Conservation (phyloP, 371 early-diverging fungal species). For the Entomophthora muscae region DNA sequence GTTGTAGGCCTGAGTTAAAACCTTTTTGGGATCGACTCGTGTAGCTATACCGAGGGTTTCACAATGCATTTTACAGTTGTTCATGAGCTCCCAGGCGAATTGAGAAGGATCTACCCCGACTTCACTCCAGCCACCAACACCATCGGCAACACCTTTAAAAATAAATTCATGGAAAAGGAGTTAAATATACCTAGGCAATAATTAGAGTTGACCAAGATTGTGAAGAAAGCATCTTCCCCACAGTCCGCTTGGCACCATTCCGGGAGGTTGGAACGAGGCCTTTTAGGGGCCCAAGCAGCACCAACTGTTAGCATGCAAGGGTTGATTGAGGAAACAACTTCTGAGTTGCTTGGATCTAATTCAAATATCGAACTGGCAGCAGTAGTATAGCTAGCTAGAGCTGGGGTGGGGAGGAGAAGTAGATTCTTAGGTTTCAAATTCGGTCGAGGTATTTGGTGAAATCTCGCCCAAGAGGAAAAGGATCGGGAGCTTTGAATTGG, state of each 20-base stretch:
- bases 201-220: not conserved
- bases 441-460: not conserved
- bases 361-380: not conserved
- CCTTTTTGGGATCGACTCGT: slow-evolving; percentile 30
- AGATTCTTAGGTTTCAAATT: not conserved
- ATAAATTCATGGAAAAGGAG: not conserved
- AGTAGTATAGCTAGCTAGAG: slow-evolving; percentile 1
- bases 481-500: not conserved
- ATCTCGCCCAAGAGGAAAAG: not conserved
- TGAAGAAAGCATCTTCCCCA: slow-evolving; percentile 9
- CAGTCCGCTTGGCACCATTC: slow-evolving; percentile 7
- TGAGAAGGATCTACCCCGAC: slow-evolving; percentile 31
- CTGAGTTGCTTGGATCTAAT: not conserved
- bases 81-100: slow-evolving; percentile 51
- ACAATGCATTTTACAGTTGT: slow-evolving; percentile 39
- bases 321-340: not conserved
- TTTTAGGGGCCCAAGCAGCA: slow-evolving; percentile 9
- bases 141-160: slow-evolving; percentile 38
- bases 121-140: slow-evolving; percentile 51
- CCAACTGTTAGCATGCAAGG: slow-evolving; percentile 4
- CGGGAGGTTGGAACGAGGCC: not conserved
- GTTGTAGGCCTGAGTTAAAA: slow-evolving; percentile 34
- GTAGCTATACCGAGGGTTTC: slow-evolving; percentile 17
- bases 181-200: slow-evolving; percentile 4
- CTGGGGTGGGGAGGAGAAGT: not conserved